Percentiles rank a stretch among this genome's conserved stretches.
phyloP scores from a whole-genome alignment of 148 eudicot genomes.

The Camellia granthamiana region DNA sequence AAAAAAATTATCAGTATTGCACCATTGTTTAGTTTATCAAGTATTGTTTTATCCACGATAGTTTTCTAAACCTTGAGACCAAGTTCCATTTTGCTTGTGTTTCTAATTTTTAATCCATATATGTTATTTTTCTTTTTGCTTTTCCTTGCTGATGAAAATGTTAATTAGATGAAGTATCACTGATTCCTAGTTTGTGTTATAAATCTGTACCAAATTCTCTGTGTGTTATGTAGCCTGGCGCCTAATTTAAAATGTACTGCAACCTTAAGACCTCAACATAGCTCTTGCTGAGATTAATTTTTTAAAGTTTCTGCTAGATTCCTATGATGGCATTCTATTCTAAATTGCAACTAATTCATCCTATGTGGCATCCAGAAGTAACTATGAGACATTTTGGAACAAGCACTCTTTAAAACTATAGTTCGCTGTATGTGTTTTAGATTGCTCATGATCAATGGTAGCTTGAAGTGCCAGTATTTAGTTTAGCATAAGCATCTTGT shows the following conservation, averaged over 20 bases:
- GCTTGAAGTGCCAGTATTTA: not conserved
- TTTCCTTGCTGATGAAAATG: not conserved
- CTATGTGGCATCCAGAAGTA: slow-evolving; percentile 3
- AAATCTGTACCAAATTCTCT: not conserved
- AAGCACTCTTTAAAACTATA: not conserved
- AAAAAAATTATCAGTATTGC: not conserved
- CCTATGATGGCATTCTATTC: not conserved
- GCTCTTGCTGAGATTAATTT: not conserved
- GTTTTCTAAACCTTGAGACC: not conserved
- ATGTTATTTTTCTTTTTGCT: not conserved
- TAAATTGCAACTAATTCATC: not conserved
- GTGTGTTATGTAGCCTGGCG: not conserved
- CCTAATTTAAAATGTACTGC: not conserved
- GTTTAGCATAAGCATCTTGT: not conserved
- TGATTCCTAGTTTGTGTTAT: not conserved
- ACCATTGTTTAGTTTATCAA: not conserved
- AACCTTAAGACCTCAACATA: not conserved
- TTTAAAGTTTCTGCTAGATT: too few relatives aligned
- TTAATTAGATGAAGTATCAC: not conserved
- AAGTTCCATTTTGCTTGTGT: not conserved
- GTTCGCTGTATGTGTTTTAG: not conserved
- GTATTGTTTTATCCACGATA: not conserved
- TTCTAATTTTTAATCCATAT: not conserved
- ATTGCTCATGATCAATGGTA: not conserved
- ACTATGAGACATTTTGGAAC: not conserved